Evolutionary conservation across 2,329 filamentous ascomycete genomes (phyloP).

Genomic region (Venturia carpophila): DNA sequence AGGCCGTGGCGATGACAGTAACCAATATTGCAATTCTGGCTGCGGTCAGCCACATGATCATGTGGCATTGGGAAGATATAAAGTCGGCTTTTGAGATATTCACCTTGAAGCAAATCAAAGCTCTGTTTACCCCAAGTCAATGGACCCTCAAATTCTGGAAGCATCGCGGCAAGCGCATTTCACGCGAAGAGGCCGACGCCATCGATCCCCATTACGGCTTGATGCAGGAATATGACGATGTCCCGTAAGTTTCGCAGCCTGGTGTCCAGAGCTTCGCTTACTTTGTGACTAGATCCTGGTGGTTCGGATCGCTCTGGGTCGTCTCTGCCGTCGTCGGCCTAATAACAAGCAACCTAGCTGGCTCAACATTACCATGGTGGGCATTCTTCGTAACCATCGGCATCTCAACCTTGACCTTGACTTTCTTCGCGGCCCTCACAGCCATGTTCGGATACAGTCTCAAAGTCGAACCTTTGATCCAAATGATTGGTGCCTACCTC

Average conservation of each 20-base stretch:
- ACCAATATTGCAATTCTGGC: slow-evolving; percentile 19
- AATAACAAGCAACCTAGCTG: slow-evolving; percentile 24
- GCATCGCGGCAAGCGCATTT: slow-evolving; percentile 19
- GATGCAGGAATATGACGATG: slow-evolving; percentile 27
- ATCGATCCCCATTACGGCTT: slow-evolving; percentile 30
- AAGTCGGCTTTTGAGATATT: slow-evolving; percentile 30
- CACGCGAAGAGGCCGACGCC: slow-evolving; percentile 24
- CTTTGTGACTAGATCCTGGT: slow-evolving; percentile 23
- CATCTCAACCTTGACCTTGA: slow-evolving; percentile 22
- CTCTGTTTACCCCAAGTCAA: slow-evolving; percentile 19
- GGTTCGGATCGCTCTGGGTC: slow-evolving; percentile 25
- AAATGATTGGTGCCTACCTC: slow-evolving; percentile 21
- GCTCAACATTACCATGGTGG: slow-evolving; percentile 29
- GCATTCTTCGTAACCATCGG: slow-evolving; percentile 27
- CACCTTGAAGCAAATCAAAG: slow-evolving; percentile 22
- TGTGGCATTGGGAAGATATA: slow-evolving; percentile 28
- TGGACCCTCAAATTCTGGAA: slow-evolving; percentile 27
- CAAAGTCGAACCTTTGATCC: slow-evolving; percentile 23
- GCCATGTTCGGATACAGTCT: slow-evolving; percentile 23
- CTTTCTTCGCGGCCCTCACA: slow-evolving; percentile 25
- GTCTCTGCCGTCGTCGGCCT: slow-evolving; percentile 24
- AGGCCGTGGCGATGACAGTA: slow-evolving; percentile 17
- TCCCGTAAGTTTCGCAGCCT: slow-evolving; percentile 20
- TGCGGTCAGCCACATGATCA: slow-evolving; percentile 19
- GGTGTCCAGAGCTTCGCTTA: background rate